phyloP scores from a whole-genome alignment of 306 rosid genomes.

The Quercus cerris region DNA sequence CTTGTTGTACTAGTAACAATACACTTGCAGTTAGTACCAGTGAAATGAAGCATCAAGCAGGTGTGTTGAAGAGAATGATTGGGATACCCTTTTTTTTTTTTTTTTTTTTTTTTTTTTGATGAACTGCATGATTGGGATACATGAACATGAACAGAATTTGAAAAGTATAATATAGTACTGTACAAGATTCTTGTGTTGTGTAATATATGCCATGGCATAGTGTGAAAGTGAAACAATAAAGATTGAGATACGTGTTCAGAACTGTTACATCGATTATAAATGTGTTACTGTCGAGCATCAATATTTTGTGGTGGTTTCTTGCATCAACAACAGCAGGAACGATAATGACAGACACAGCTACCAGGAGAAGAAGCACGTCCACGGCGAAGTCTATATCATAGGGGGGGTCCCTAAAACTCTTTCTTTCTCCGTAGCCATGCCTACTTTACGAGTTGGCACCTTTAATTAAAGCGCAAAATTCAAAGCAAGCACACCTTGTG shows the following conservation, averaged over 20 bases:
- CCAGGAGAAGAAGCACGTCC: neutral
- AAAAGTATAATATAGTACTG: neutral
- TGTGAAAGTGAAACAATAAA: neutral
- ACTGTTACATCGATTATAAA: neutral
- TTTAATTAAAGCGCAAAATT: neutral
- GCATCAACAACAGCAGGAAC: neutral
- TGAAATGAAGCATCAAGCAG: neutral
- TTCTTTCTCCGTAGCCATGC: neutral
- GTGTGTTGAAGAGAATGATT: neutral
- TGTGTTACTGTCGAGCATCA: neutral
- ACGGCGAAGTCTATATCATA: neutral
- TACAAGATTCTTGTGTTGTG: neutral
- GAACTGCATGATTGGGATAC: neutral
- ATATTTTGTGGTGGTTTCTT: neutral
- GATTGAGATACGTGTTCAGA: neutral
- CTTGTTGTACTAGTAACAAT: too few species aligned
- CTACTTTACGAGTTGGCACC: neutral
- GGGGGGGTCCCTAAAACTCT: neutral
- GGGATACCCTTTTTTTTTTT: neutral
- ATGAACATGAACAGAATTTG: neutral
- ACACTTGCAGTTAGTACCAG: too few species aligned
- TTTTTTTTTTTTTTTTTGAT: too few species aligned
- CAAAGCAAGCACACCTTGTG: neutral
- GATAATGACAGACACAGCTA: neutral
- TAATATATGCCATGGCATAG: too few species aligned